phyloP scores from a whole-genome alignment of 2,329 filamentous ascomycete species.

The Septoria linicola region DNA sequence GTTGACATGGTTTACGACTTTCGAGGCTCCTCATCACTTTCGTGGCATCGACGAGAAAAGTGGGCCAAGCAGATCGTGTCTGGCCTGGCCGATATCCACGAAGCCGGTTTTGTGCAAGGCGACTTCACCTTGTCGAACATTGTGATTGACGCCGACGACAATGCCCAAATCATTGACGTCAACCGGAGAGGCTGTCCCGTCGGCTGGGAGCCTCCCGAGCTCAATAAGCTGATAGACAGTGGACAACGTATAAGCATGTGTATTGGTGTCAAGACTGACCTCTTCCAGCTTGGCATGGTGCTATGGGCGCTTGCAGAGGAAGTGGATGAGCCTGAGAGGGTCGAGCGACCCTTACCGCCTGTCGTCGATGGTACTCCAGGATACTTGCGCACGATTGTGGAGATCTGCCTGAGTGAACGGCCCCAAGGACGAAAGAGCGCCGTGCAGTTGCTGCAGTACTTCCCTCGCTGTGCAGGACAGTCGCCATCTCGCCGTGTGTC shows the following conservation, averaged over 20 bases:
- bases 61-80: conserved; percentile 92
- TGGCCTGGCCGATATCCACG: conserved; percentile 88
- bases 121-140: conserved; percentile 98
- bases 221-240: conserved; percentile 78
- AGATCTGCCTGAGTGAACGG: conserved; percentile 71
- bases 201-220: conserved; percentile 95
- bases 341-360: conserved; percentile 67
- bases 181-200: conserved; percentile 96
- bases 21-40: conserved; percentile 52
- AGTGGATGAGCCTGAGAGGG: conserved; percentile 84
- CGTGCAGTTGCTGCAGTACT: conserved; percentile 66
- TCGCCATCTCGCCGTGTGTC: conserved; percentile 15
- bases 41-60: conserved; percentile 72
- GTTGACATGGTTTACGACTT: conserved; percentile 88
- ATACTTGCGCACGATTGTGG: conserved; percentile 76
- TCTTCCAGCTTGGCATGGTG: conserved; percentile 96
- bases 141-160: conserved; percentile 77
- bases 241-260: conserved; percentile 93
- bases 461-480: conserved; percentile 51
- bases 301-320: conserved; percentile 87
- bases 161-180: conserved; percentile 98
- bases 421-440: conserved; percentile 74
- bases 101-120: conserved; percentile 93
- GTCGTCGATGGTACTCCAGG: conserved; percentile 62
- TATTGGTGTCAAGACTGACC: conserved; percentile 94